These are phyloP conservation scores for Mycosphaerella arachidis DNA, from an alignment of 2,329 filamentous ascomycete species.

Conservation along the genomic window DNA sequence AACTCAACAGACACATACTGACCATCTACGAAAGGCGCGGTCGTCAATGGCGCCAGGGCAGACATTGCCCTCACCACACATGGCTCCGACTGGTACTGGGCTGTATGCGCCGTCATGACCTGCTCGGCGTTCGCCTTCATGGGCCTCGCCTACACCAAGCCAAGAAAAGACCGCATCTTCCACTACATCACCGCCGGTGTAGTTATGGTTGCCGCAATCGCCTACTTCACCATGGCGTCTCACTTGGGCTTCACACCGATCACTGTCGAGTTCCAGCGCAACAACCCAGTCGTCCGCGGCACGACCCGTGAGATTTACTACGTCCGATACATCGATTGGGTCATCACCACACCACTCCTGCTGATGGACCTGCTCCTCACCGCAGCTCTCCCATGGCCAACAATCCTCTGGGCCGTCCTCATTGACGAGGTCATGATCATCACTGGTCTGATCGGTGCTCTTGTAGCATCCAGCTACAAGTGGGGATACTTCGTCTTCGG, in stretches of 20 bases:
- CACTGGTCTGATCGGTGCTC: conserved; percentile 61
- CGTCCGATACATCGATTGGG: conserved; percentile 62
- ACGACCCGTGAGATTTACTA: conserved; percentile 61
- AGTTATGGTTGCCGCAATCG: conserved; percentile 56
- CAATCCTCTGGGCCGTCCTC: conserved; percentile 58
- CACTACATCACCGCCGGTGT: conserved; percentile 60
- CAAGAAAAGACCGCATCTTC: conserved; percentile 55
- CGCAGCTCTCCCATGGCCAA: conserved; percentile 60
- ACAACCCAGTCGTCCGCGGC: conserved; percentile 44
- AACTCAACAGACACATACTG: not conserved
- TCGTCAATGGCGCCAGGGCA: conserved; percentile 43
- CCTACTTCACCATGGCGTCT: conserved; percentile 65
- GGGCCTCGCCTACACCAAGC: conserved; percentile 50
- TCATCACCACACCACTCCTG: conserved; percentile 61
- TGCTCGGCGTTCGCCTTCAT: conserved; percentile 52
- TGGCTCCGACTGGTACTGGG: conserved; percentile 61
- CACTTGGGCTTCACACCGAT: conserved; percentile 62
- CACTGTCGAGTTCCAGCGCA: conserved; percentile 54
- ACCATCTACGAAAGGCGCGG: conserved; percentile 31
- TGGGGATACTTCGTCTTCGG: conserved; percentile 64
- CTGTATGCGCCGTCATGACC: conserved; percentile 58
- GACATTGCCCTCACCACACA: conserved; percentile 56
- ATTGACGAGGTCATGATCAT: conserved; percentile 64
- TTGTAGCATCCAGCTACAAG: conserved; percentile 60
- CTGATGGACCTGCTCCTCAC: conserved; percentile 60